Evolutionary conservation across 345 rosid species (phyloP), one percentile per base, ranked within the genome.

Genomic region (Arabis alpina): DNA sequence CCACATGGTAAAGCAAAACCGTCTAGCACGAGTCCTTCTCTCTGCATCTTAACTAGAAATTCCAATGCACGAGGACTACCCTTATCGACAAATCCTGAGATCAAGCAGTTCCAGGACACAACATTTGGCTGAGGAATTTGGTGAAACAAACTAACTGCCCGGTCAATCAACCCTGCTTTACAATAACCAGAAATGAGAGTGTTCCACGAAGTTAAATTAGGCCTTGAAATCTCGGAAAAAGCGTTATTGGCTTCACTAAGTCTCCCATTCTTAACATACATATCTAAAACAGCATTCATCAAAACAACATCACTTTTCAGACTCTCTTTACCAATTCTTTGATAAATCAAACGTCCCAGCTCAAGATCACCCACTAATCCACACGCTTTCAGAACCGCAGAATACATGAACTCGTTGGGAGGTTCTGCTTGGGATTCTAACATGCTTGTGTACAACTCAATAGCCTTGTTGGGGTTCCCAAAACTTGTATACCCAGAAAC

Each of bases 201-300:
- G 73, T 90, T 90, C 96, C 96, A 87, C 0, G 93, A 84, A 61
- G 80, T 81, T 6, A 73, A 63, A 76, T 82, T 87, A 23, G 82
- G 83, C 52, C 3, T 39, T 1, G 10, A 14, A 61, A 84, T 80
- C 66, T 71, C 74, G 15, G 27, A 70, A 51, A 90, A 90, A 49
- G 79, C 77, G 16, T 56, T 59, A 50, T 81, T 72, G 4, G 93
- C 96, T 60, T 84, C 84, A 44, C 58, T 50, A 75, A 89, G 55
- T 57, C 87, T 79, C 60, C 84, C 83, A 47, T 88, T 87, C 77
- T 85, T 87, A 60, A 83, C 90, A 65, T 87, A 87, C 93, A 89
- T 87, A 75, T 89, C 86, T 74, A 87, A 42, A 73, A 87, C 84
- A 75, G 84, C 58, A 62, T 89, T 89, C 89, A 86, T 82, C 74